Percentiles rank a stretch among this genome's conserved stretches.
Evolutionary conservation across 1,284 basidiomycete genomes (phyloP).

Genomic region (Trametes hirsuta): DNA sequence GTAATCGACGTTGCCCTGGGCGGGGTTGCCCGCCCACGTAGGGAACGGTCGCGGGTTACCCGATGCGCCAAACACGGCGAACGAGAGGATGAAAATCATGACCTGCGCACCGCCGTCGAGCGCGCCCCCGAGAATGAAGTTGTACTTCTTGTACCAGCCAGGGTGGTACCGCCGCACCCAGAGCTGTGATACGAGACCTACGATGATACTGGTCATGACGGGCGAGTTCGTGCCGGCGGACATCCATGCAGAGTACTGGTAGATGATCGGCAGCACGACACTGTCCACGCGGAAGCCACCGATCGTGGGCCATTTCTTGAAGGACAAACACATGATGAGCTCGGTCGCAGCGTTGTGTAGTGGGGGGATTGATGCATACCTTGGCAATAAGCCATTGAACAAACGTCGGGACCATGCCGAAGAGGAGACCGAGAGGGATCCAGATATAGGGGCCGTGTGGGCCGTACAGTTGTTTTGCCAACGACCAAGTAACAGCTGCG

Average conservation of each 20-base stretch:
- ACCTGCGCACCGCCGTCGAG: constrained; percentile 71
- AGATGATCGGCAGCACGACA: constrained; percentile 58
- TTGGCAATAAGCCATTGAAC: constrained; percentile 56
- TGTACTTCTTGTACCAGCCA: constrained; percentile 61
- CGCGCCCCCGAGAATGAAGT: constrained; percentile 69
- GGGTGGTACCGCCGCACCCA: constrained; percentile 63
- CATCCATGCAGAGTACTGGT: constrained; percentile 50
- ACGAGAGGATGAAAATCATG: constrained; percentile 69
- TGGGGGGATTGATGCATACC: constrained; percentile 34
- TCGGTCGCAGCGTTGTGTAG: background rate
- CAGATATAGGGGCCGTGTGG: constrained; percentile 55
- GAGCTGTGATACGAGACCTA: constrained; percentile 60
- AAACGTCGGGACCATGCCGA: constrained; percentile 53
- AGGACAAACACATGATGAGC: background rate
- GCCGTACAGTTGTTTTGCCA: constrained; percentile 62
- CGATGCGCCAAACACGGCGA: constrained; percentile 69
- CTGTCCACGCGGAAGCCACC: constrained; percentile 49
- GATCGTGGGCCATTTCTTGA: constrained; percentile 53
- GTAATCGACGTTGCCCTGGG: constrained; percentile 55
- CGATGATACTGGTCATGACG: constrained; percentile 51
- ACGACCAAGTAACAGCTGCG: constrained; percentile 65
- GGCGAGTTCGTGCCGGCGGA: constrained; percentile 55
- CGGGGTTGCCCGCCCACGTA: constrained; percentile 59
- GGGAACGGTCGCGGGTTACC: constrained; percentile 58
- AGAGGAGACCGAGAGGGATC: constrained; percentile 53